Base-by-base conservation (phyloP, 192 early-diverging fungal species). In the Linnemannia elongata region DNA sequence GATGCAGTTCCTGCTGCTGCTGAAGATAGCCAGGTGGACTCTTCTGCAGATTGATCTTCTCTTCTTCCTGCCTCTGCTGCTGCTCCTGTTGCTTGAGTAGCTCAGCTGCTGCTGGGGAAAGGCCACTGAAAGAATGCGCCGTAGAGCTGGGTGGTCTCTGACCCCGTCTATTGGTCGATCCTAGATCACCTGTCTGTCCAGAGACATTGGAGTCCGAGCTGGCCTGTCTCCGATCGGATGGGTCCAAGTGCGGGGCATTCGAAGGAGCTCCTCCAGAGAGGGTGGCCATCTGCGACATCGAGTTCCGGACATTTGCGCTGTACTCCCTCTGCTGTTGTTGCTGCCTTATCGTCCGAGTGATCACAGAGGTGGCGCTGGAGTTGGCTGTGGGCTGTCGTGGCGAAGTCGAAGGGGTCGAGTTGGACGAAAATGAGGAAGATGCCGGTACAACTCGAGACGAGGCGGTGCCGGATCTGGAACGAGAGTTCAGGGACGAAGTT, bases 331-430 rank as follows among this genome's bases (percentile, higher is more conserved):
- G 83, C 35, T 80, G 78, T 35, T 76, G 80, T 1, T 75, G 57
- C 33, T 78, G 78, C 30, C 69, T 75, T n/a, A 69, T 35, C 10
- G 74, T 54, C n/a, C 79, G 72, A 33, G 55, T 17, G 36, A 69
- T 6, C 39, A 75, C 33, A 45, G 83, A 79, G 33, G 27, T 49
- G 47, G 60, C 24, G 13, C 41, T 72, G 1, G 79, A 18, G 13
- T 52, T 30, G 8, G 60, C 17, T 4, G 55, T 41, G 22, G 38
- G 71, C 35, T 81, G 79, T 8, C 66, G 70, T 27, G 85, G 78
- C 45, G 85, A 87, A 3, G 85, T 78, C 10, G 79, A 81, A 1
- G 85, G 80, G 1, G 85, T 86, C n/a, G 79, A 87, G 36, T 75
- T 81, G n/a, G 85, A 57, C 3, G 85, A 78, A 45, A 87, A 81